Percentiles rank a stretch among this genome's conserved stretches.
Conservation (phyloP, 352 stramenopile species). For the Phytopythium chamaehyphon region DNA sequence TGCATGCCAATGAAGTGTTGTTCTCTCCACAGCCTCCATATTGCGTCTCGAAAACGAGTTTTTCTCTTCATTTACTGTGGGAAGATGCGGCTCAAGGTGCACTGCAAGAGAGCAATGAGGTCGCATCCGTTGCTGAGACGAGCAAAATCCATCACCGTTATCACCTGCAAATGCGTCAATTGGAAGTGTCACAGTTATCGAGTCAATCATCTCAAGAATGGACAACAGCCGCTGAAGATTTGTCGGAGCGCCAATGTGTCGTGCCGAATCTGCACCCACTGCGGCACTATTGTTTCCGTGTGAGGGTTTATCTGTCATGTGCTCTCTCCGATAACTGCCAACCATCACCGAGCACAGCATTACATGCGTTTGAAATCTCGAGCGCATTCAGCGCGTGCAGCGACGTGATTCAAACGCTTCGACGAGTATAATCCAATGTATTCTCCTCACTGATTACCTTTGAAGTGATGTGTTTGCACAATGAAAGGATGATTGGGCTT, state of each 20-base stretch:
- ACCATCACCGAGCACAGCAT: not conserved
- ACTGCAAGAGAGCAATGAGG: not conserved
- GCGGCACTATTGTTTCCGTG: conserved; percentile 22
- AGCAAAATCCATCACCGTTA: conserved; percentile 6
- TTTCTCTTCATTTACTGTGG: conserved; percentile 18
- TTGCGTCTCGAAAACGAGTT: conserved; percentile 18
- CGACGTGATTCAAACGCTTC: conserved; percentile 18
- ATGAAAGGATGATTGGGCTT: no score
- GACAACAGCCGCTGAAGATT: conserved; percentile 4
- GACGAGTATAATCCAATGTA: conserved; percentile 23
- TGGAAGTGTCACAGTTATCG: conserved; percentile 4
- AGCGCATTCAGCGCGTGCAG: conserved; percentile 19
- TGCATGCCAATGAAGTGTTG: no score
- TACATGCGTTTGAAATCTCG: not conserved
- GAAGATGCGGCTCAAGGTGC: not conserved
- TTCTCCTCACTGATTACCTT: no score
- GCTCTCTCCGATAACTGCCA: not conserved
- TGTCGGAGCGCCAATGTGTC: conserved; percentile 2
- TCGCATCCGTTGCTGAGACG: no score
- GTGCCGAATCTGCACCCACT: conserved; percentile 16
- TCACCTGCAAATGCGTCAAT: conserved; percentile 19
- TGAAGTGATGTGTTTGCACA: conserved; percentile 2
- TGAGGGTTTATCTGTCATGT: conserved; percentile 1
- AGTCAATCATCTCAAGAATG: conserved; percentile 3
- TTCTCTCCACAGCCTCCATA: no score